These are phyloP conservation scores for Logfia minima DNA, from an alignment of 129 eudicot genomes.

Conservation along the genomic window DNA sequence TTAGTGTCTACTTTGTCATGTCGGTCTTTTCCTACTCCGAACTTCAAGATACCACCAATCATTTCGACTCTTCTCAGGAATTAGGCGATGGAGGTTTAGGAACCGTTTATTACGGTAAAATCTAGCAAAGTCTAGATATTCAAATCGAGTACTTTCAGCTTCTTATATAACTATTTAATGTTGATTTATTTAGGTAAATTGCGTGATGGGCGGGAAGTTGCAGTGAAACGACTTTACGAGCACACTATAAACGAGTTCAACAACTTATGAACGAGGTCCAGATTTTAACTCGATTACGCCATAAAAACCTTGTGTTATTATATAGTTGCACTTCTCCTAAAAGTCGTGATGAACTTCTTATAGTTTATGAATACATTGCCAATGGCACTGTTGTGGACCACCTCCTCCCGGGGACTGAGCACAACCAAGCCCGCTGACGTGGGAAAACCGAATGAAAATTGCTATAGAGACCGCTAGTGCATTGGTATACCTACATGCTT, in stretches of 20 bases:
- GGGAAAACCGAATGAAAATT: conserved; percentile 73
- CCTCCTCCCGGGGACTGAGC: conserved; percentile 65
- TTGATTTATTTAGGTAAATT: conserved; percentile 51
- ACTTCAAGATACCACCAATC: conserved; percentile 61
- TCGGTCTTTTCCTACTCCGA: conserved; percentile 57
- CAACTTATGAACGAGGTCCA: conserved; percentile 83
- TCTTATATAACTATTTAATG: background rate
- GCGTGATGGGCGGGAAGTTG: conserved; percentile 73
- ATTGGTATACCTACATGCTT: conserved; percentile 71
- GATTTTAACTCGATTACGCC: conserved; percentile 62
- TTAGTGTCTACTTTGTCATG: conserved; percentile 41
- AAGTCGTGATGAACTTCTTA: conserved; percentile 65
- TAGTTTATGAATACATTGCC: conserved; percentile 54
- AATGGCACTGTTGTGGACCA: conserved; percentile 80
- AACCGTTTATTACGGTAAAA: conserved; percentile 60
- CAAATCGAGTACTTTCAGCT: background rate
- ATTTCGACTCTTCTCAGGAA: conserved; percentile 49
- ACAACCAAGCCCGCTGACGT: conserved; percentile 40
- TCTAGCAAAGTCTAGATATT: background rate
- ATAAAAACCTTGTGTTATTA: conserved; percentile 59
- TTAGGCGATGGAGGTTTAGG: conserved; percentile 77
- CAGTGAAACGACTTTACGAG: conserved; percentile 77
- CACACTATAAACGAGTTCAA: conserved; percentile 57
- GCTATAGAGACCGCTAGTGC: conserved; percentile 84
- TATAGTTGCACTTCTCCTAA: conserved; percentile 77